These are phyloP conservation scores for Sisymbrium irio DNA, from an alignment of 345 rosid species.

Conservation along the genomic window DNA sequence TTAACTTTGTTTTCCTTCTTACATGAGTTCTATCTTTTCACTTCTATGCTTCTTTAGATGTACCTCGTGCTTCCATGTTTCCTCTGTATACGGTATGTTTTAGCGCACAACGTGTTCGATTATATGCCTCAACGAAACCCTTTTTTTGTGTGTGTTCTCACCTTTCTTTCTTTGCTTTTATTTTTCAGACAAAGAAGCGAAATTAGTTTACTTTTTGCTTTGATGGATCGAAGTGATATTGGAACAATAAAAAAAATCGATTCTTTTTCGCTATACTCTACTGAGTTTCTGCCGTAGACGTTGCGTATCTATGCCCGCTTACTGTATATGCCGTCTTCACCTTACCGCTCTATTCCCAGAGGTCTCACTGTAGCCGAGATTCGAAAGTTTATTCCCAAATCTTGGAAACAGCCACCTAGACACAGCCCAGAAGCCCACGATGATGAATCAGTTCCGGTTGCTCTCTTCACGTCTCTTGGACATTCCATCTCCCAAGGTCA, in stretches of 20 bases:
- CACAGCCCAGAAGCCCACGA: slow-evolving; percentile 12
- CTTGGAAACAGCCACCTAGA: slow-evolving; percentile 41
- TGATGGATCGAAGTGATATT: slow-evolving; percentile 4
- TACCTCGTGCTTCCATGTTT: neutral
- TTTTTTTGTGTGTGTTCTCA: neutral
- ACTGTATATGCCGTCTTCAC: slow-evolving; percentile 63
- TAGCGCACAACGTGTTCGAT: slow-evolving; percentile 29
- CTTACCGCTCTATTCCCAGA: slow-evolving; percentile 27
- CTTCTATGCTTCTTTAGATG: neutral
- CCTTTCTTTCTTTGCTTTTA: neutral
- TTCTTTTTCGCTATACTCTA: slow-evolving; percentile 1
- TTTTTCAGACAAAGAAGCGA: slow-evolving; percentile 6
- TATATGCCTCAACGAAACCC: slow-evolving; percentile 10
- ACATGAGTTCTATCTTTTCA: neutral
- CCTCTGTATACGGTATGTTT: neutral
- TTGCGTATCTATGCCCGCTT: slow-evolving; percentile 21
- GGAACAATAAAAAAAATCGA: neutral
- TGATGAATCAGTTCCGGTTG: slow-evolving; percentile 42
- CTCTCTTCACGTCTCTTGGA: slow-evolving; percentile 38
- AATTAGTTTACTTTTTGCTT: neutral
- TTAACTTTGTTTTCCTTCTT: neutral
- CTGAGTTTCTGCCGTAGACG: neutral
- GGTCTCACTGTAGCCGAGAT: slow-evolving; percentile 42
- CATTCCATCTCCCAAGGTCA: slow-evolving; percentile 41
- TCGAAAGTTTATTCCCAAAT: slow-evolving; percentile 45